Base-by-base conservation (phyloP, 2,329 filamentous ascomycete genomes). In the Ophiostoma populinum region DNA sequence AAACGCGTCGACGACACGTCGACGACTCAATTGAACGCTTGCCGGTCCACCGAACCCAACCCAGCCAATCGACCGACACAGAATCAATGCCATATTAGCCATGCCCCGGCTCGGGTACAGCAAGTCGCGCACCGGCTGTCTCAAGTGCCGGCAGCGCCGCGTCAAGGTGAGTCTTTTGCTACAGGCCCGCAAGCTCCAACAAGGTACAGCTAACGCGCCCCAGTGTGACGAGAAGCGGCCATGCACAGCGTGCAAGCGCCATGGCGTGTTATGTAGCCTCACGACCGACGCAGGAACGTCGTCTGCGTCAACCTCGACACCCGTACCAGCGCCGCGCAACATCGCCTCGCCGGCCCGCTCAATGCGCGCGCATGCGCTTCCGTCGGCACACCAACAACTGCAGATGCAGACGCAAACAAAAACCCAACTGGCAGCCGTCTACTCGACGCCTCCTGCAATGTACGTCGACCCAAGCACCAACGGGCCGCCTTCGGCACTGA, bases 151-250 rank as follows among this genome's bases (percentile, higher is more conserved):
- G 6, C 43, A 46, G 35, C 38, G 43, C 17, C 35, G 42, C 19
- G 44, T 46, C 13, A 45, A 45, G 42, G 44, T 40, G 9, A 5
- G 19, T 39, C 18, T 16, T 25, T 27, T 32, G 34, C 16, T 21
- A n/a, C 21, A 10, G 9, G 7, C 9, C 18, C 8, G 30, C 30
- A 15, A 9, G 19, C 17, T 32, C 16, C 6, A 5, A 21, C 34
- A 3, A 16, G 17, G 13, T 17, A 13, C 17, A 26, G 7, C 24
- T 28, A 18, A n/a, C 26, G 10, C 20, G 12, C 16, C 17, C 10
- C 30, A 46, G 44, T 46, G 44, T 34, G 44, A 46, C 27, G 44
- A 46, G 34, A 42, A 46, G 24, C 39, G 41, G 10, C 44, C 44
- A 5, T 46, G 44, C 31, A 33, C 37, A 18, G 44, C 44, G n/a